phyloP scores from a whole-genome alignment of 1,284 basidiomycete species.

The Ceratobasidium sp. region DNA sequence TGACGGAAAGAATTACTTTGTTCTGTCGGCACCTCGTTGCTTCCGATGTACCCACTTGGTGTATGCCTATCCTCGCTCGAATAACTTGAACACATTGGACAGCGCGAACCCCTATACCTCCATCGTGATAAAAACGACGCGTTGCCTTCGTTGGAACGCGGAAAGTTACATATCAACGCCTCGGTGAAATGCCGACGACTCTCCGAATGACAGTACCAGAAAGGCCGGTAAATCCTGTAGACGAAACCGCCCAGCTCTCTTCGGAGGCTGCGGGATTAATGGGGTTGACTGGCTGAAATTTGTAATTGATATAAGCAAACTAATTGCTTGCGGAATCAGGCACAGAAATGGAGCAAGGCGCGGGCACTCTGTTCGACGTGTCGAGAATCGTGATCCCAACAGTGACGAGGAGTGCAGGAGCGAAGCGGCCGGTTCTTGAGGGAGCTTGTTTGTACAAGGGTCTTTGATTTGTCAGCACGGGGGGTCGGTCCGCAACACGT shows the following conservation, averaged over 20 bases:
- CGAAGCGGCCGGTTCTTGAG: slow-evolving; percentile 19
- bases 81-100: not conserved
- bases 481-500: slow-evolving; percentile 31
- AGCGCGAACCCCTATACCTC: slow-evolving; percentile 1
- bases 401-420: slow-evolving; percentile 3
- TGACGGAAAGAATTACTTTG: not conserved
- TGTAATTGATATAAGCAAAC: not conserved
- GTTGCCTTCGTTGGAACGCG: not conserved
- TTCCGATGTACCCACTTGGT: not conserved
- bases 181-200: slow-evolving; percentile 34
- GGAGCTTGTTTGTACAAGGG: slow-evolving; percentile 8
- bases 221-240: slow-evolving; percentile 1
- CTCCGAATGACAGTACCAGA: slow-evolving; percentile 29
- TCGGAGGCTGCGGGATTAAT: slow-evolving; percentile 10
- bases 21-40: not conserved
- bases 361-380: slow-evolving; percentile 14
- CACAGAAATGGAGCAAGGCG: slow-evolving; percentile 2
- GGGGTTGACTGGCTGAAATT: slow-evolving; percentile 13
- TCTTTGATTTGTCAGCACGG: slow-evolving; percentile 12
- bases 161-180: slow-evolving; percentile 4
- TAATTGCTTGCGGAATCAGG: slow-evolving; percentile 16
- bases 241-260: slow-evolving; percentile 3
- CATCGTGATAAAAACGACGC: not conserved
- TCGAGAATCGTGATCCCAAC: slow-evolving; percentile 21
- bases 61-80: not conserved